Conservation (phyloP, 2,329 filamentous ascomycete genomes). For the Juglanconis oblonga region DNA sequence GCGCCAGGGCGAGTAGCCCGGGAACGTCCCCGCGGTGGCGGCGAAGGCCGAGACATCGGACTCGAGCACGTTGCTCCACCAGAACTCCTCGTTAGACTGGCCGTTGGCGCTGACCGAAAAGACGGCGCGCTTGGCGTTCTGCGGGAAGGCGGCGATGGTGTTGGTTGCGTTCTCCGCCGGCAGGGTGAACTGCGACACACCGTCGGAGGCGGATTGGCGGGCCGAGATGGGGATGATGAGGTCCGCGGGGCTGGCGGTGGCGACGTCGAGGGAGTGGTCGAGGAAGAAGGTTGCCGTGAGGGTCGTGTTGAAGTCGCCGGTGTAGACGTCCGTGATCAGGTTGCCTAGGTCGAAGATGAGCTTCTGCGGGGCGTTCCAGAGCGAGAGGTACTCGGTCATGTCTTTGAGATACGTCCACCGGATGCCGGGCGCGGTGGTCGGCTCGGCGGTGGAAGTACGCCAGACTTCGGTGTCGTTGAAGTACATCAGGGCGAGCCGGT, state of each 20-base stretch:
- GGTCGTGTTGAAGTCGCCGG: slow-evolving; percentile 69
- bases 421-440: slow-evolving; percentile 63
- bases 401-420: slow-evolving; percentile 77
- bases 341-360: slow-evolving; percentile 81
- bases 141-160: slow-evolving; percentile 57
- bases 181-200: slow-evolving; percentile 64
- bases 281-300: slow-evolving; percentile 71
- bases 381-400: slow-evolving; percentile 65
- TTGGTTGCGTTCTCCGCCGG: slow-evolving; percentile 61
- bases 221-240: slow-evolving; percentile 66
- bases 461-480: slow-evolving; percentile 78
- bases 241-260: slow-evolving; percentile 51
- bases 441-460: slow-evolving; percentile 79
- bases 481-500: slow-evolving; percentile 73
- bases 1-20: slow-evolving; percentile 70
- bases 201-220: slow-evolving; percentile 43
- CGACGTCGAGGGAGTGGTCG: slow-evolving; percentile 35
- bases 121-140: slow-evolving; percentile 65
- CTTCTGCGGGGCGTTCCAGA: slow-evolving; percentile 69
- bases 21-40: slow-evolving; percentile 51
- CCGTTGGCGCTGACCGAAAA: slow-evolving; percentile 76
- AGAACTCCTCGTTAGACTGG: slow-evolving; percentile 76
- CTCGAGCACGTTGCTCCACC: slow-evolving; percentile 75
- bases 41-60: slow-evolving; percentile 59
- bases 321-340: slow-evolving; percentile 67